These are phyloP conservation scores for Patellifolia procumbens DNA, from an alignment of 179 eudicot species.

Conservation along the genomic window DNA sequence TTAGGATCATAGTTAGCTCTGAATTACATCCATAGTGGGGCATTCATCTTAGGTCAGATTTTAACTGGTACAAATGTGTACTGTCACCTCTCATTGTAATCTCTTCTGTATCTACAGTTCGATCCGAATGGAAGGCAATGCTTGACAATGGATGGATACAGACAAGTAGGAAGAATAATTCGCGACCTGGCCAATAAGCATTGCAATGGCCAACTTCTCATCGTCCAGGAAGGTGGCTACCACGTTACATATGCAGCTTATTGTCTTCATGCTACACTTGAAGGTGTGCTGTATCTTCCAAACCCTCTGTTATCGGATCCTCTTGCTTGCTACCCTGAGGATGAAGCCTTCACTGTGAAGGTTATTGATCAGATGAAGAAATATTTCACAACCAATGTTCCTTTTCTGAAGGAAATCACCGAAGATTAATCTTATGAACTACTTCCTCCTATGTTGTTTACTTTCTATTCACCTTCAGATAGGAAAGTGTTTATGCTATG, in stretches of 20 bases:
- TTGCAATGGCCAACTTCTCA: conserved; percentile 61
- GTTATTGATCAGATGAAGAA: conserved; percentile 59
- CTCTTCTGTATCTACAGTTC: conserved; percentile 46
- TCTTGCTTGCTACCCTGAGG: conserved; percentile 78
- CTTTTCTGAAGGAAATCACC: conserved; percentile 41
- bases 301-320: conserved; percentile 71
- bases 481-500: no score
- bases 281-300: conserved; percentile 64
- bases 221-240: conserved; percentile 97
- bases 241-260: conserved; percentile 89
- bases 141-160: conserved; percentile 91
- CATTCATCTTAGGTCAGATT: no score
- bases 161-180: conserved; percentile 50
- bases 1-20: background rate
- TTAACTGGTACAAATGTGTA: no score
- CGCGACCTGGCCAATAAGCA: conserved; percentile 63
- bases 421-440: conserved; percentile 1
- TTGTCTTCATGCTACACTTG: conserved; percentile 89
- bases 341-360: conserved; percentile 43
- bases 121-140: conserved; percentile 98
- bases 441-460: no score
- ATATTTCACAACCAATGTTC: conserved; percentile 43
- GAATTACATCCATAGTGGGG: background rate
- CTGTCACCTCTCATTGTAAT: background rate
- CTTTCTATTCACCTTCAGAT: no score